Conservation (phyloP, 257 asterid genomes). For the Cruciata laevipes region DNA sequence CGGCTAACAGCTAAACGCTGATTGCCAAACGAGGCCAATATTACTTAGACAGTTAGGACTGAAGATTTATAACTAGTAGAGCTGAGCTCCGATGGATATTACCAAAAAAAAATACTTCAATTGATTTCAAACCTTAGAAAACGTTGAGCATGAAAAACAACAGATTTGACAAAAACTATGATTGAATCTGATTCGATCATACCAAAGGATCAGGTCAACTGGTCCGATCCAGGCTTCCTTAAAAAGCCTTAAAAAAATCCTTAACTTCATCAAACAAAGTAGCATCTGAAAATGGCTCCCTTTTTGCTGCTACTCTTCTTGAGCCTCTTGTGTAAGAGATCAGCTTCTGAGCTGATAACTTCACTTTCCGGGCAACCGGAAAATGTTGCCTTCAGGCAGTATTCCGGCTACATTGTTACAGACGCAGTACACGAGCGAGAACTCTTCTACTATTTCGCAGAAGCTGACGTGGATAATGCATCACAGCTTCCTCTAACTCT, state of each 20-base stretch:
- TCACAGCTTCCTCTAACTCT: slow-evolving; percentile 20
- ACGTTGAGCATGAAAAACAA: background rate
- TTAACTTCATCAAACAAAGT: background rate
- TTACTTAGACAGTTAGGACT: too few relatives aligned
- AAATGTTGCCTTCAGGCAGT: slow-evolving; percentile 16
- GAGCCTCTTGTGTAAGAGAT: background rate
- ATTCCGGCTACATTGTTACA: slow-evolving; percentile 25
- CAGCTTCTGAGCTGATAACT: slow-evolving; percentile 16
- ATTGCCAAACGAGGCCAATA: too few relatives aligned
- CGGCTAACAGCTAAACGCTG: too few relatives aligned
- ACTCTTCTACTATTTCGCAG: slow-evolving; percentile 20
- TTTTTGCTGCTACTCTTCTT: slow-evolving; percentile 1
- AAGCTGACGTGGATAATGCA: slow-evolving; percentile 20
- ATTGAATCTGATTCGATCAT: background rate
- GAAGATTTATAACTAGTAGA: too few relatives aligned
- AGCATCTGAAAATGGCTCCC: slow-evolving; percentile 9
- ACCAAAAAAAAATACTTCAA: too few relatives aligned
- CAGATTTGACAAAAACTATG: background rate
- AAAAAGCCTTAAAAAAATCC: background rate
- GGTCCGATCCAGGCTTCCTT: background rate
- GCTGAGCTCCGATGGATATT: too few relatives aligned
- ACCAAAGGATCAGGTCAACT: background rate
- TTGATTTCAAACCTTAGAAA: background rate
- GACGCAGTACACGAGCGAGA: slow-evolving; percentile 20
- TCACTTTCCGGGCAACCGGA: slow-evolving; percentile 25